Conservation (phyloP, 2,329 filamentous ascomycete genomes). For the Decorospora gaudefroyi region DNA sequence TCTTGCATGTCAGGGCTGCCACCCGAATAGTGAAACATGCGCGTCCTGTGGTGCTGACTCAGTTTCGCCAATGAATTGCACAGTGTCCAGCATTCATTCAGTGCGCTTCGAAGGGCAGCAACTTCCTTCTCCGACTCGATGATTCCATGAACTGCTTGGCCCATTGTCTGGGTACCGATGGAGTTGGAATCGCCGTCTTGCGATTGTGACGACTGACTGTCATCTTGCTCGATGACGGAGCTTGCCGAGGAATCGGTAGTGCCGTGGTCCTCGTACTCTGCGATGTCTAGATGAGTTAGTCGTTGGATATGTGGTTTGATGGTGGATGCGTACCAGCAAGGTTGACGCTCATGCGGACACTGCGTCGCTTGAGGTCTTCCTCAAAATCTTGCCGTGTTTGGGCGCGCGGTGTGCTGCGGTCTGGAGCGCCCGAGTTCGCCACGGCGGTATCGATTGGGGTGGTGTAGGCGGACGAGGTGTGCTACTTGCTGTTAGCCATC, state of each 20-base stretch:
- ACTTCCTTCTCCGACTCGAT: constrained; percentile 67
- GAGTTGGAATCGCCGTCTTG: constrained; percentile 32
- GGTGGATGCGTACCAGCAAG: constrained; percentile 67
- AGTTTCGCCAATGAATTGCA: constrained; percentile 88
- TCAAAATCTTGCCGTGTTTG: constrained; percentile 80
- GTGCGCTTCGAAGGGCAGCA: constrained; percentile 70
- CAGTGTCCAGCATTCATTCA: constrained; percentile 89
- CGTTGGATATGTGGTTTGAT: neutral
- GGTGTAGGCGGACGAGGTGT: constrained; percentile 56
- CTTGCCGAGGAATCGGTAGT: constrained; percentile 36
- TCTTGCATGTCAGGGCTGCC: constrained; percentile 75
- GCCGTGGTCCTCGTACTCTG: constrained; percentile 50
- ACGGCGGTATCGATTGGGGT: constrained; percentile 78
- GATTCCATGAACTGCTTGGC: constrained; percentile 60
- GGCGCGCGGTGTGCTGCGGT: constrained; percentile 77
- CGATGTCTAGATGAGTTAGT: constrained; percentile 50
- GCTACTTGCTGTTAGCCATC: constrained; percentile 38
- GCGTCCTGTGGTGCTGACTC: constrained; percentile 79
- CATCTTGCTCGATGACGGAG: constrained; percentile 43
- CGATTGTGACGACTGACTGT: constrained; percentile 39
- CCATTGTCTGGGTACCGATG: constrained; percentile 47
- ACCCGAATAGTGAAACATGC: constrained; percentile 75
- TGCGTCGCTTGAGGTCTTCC: constrained; percentile 57
- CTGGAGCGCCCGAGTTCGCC: constrained; percentile 49
- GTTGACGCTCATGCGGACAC: constrained; percentile 68